phyloP scores from a whole-genome alignment of 495 filamentous ascomycete genomes.

The Clohesyomyces aquaticus region DNA sequence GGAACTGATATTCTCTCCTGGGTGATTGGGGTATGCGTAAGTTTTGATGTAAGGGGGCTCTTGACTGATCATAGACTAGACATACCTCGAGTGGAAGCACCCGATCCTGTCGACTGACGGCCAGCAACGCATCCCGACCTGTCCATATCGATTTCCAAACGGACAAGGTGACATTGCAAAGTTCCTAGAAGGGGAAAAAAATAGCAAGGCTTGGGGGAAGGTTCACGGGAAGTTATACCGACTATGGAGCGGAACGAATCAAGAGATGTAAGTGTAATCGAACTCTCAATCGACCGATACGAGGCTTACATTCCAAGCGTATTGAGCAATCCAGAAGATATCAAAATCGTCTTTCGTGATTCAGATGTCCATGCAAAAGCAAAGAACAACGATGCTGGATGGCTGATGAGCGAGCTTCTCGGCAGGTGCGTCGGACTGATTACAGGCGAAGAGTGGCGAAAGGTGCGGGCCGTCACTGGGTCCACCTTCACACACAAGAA shows the following conservation, averaged over 20 bases:
- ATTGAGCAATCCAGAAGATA: conserved; percentile 8
- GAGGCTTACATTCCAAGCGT: too few species aligned
- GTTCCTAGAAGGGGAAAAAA: conserved; percentile 25
- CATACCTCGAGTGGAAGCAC: too few species aligned
- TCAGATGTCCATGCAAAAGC: conserved; percentile 22
- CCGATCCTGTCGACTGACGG: too few species aligned
- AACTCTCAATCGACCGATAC: too few species aligned
- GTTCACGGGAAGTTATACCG: conserved; percentile 14
- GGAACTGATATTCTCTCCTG: too few species aligned
- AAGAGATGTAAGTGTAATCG: too few species aligned
- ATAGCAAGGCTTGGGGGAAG: conserved; percentile 11
- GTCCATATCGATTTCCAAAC: too few species aligned
- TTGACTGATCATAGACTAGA: too few species aligned
- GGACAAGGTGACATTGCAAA: conserved; percentile 27
- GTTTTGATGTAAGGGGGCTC: too few species aligned
- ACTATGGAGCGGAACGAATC: conserved; percentile 17
- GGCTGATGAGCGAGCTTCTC: conserved; percentile 42
- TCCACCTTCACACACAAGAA: neutral
- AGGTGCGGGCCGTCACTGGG: neutral
- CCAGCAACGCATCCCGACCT: too few species aligned
- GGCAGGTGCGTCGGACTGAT: conserved; percentile 50
- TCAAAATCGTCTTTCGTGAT: conserved; percentile 18
- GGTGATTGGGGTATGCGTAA: too few species aligned
- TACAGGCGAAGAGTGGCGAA: conserved; percentile 40
- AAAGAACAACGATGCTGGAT: conserved; percentile 20